These are phyloP conservation scores for Cyberlindnera bimundalis DNA, from an alignment of 805 yeast species.

Conservation along the genomic window DNA sequence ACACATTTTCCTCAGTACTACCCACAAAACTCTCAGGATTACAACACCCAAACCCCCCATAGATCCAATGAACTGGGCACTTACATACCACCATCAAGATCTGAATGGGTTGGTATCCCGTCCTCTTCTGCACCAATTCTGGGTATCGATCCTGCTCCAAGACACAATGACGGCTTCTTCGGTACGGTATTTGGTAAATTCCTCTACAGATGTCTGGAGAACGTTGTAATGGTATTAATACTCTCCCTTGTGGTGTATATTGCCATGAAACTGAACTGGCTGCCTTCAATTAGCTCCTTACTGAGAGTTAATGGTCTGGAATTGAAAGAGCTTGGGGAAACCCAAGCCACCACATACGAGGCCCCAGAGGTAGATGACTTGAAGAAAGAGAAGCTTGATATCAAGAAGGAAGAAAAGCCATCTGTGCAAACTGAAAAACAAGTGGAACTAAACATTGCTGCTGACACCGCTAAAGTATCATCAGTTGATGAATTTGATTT, in stretches of 20 bases:
- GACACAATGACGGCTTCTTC: conserved; percentile 15
- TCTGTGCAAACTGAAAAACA: not conserved
- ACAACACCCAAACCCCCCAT: conserved; percentile 12
- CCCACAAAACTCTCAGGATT: conserved; percentile 13
- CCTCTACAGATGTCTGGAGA: conserved; percentile 36
- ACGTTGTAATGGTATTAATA: conserved; percentile 35
- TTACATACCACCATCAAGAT: conserved; percentile 17
- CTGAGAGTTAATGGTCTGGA: conserved; percentile 33
- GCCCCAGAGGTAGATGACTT: not conserved
- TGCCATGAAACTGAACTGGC: conserved; percentile 29
- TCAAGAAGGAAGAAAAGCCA: not conserved
- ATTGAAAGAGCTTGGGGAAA: conserved; percentile 22
- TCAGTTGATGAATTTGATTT: not conserved
- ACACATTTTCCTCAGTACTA: conserved; percentile 20
- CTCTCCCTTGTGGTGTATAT: conserved; percentile 26
- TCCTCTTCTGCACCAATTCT: conserved; percentile 19
- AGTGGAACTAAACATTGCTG: not conserved
- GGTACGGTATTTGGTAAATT: conserved; percentile 29
- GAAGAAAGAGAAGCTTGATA: conserved; percentile 5
- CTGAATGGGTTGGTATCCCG: conserved; percentile 19
- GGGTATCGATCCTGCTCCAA: conserved; percentile 27
- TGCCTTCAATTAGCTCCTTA: conserved; percentile 31
- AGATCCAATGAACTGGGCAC: conserved; percentile 14
- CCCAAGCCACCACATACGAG: conserved; percentile 9
- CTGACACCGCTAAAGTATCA: not conserved